These are phyloP conservation scores for Solanum chmielewskii DNA, from an alignment of 257 asterid species.

Conservation along the genomic window DNA sequence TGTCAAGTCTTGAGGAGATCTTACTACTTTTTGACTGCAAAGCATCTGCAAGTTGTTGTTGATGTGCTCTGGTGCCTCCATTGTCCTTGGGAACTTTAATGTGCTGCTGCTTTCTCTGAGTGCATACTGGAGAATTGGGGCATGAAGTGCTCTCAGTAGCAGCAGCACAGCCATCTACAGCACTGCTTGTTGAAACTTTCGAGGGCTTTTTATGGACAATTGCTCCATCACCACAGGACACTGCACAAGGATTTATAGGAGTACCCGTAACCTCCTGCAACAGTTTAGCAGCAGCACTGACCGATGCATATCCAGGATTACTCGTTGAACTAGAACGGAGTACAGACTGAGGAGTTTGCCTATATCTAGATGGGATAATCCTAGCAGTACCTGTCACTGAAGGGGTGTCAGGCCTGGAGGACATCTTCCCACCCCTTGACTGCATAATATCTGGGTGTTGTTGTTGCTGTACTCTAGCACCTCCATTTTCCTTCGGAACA, in stretches of 20 bases:
- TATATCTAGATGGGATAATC: constrained; percentile 53
- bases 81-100: constrained; percentile 17
- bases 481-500: constrained; percentile 20
- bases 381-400: constrained; percentile 27
- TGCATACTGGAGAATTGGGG: constrained; percentile 43
- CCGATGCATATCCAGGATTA: constrained; percentile 15
- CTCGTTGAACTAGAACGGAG: constrained; percentile 26
- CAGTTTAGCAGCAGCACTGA: constrained; percentile 60
- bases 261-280: constrained; percentile 50
- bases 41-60: constrained; percentile 10
- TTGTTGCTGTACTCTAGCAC: constrained; percentile 16
- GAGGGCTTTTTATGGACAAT: constrained; percentile 22
- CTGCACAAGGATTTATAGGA: background rate
- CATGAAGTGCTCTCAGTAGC: constrained; percentile 29
- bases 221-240: background rate
- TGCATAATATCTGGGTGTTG: constrained; percentile 5
- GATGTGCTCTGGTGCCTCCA: constrained; percentile 13
- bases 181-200: constrained; percentile 20
- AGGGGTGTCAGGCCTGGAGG: constrained; percentile 57
- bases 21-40: constrained; percentile 2
- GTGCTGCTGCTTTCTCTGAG: constrained; percentile 16
- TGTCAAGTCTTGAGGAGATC: constrained; percentile 40
- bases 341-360: constrained; percentile 21
- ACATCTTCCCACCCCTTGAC: background rate
- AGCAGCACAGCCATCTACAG: constrained; percentile 11